Conservation (phyloP, 176 grass and related monocot species). For the Hordeum vulgare region MorexV3_pseudomolecules_assembly NC_058522.1:527783173-527783672, state of each 20-base stretch:
- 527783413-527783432: neutral
- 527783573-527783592: neutral
- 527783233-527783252: constrained; percentile 74
- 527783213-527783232: constrained; percentile 20
- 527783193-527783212: constrained; percentile 14
- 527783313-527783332: constrained; percentile 69
- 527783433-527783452: constrained; percentile 9
- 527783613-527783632: neutral
- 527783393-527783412: neutral
- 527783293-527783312: constrained; percentile 78
- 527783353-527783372: constrained; percentile 39
- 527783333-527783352: constrained; percentile 68
- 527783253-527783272: constrained; percentile 86
- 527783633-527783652: neutral
- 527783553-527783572: neutral
- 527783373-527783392: neutral
- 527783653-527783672: neutral
- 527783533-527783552: neutral
- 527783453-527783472: neutral
- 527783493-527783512: neutral
- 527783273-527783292: constrained; percentile 90
- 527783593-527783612: neutral
- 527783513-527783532: neutral
- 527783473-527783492: neutral
- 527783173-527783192: neutral